phyloP scores from a whole-genome alignment of 2,329 filamentous ascomycete genomes.

The Sphaerulina musiva region DNA sequence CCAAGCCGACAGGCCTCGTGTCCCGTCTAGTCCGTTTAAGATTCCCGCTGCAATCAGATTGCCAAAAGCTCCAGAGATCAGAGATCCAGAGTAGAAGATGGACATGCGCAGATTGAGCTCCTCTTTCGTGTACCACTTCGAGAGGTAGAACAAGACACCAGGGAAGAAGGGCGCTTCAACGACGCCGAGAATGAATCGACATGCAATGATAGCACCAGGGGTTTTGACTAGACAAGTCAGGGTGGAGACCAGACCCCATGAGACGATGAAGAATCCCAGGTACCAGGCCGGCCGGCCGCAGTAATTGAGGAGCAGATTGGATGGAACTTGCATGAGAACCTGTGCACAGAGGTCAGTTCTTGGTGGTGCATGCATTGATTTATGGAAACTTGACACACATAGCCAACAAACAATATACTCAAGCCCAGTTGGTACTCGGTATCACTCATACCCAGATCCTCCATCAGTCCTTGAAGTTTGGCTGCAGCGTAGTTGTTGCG shows the following conservation, averaged over 20 bases:
- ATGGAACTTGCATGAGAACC: constrained; percentile 41
- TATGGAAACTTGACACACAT: constrained; percentile 36
- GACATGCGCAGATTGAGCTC: constrained; percentile 62
- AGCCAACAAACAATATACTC: constrained; percentile 56
- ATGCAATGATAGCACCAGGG: constrained; percentile 28
- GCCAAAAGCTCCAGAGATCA: constrained; percentile 66
- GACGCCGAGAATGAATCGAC: constrained; percentile 59
- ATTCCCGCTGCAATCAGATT: constrained; percentile 57
- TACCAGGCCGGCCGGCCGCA: constrained; percentile 54
- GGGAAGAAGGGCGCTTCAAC: constrained; percentile 46
- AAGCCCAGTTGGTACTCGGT: constrained; percentile 56
- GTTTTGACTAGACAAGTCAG: constrained; percentile 28
- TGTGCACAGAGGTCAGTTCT: constrained; percentile 10
- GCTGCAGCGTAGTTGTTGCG: constrained; percentile 59
- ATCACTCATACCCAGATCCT: constrained; percentile 51
- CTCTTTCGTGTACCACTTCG: constrained; percentile 62
- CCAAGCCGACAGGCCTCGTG: constrained; percentile 54
- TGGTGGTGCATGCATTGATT: neutral
- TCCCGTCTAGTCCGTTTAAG: constrained; percentile 56
- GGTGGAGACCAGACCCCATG: constrained; percentile 65
- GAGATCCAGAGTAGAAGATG: constrained; percentile 59
- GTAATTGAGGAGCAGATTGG: constrained; percentile 72
- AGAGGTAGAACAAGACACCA: constrained; percentile 52
- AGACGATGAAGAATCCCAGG: constrained; percentile 67
- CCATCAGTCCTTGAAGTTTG: constrained; percentile 57